phyloP scores from a whole-genome alignment of 116 monocot species.

The Trichopus zeylanicus region DNA sequence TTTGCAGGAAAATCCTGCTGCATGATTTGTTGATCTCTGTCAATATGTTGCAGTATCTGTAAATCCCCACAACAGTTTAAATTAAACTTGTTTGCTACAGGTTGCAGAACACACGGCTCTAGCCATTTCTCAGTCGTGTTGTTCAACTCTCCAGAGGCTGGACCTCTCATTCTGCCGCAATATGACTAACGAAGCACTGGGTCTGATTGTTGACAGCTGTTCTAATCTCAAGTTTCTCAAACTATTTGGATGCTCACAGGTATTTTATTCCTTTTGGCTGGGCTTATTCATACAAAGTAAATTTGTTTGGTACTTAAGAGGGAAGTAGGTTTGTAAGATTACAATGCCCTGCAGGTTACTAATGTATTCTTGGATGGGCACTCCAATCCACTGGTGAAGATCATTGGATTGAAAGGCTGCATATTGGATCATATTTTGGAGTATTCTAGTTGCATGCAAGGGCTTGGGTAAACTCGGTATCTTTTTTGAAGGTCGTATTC shows the following conservation, averaged over 20 bases:
- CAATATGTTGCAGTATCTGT: too few species aligned
- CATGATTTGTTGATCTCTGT: too few species aligned
- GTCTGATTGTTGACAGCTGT: constrained; percentile 75
- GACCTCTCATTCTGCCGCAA: constrained; percentile 87
- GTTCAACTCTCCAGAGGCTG: constrained; percentile 27
- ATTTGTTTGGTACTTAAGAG: neutral
- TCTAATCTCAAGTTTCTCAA: constrained; percentile 45
- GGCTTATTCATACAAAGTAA: neutral
- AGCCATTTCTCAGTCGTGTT: constrained; percentile 50
- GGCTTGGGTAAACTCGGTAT: too few species aligned
- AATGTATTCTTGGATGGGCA: constrained; percentile 55
- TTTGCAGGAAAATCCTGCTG: too few species aligned
- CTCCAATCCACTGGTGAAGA: constrained; percentile 37
- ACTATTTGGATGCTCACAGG: constrained; percentile 87
- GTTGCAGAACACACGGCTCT: constrained; percentile 60
- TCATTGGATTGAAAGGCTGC: constrained; percentile 48
- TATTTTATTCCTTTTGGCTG: constrained; percentile 2
- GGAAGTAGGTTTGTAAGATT: neutral
- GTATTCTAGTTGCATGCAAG: too few species aligned
- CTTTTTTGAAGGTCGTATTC: too few species aligned
- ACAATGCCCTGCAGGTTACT: constrained; percentile 74
- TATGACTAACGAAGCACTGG: constrained; percentile 67
- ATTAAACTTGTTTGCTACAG: constrained; percentile 29
- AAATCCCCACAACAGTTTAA: too few species aligned
- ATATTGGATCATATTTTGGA: constrained; percentile 32